Evolutionary conservation across 2,329 filamentous ascomycete species (phyloP), one percentile per base, ranked within the genome.

Genomic region (Aspergillus terreus): DNA sequence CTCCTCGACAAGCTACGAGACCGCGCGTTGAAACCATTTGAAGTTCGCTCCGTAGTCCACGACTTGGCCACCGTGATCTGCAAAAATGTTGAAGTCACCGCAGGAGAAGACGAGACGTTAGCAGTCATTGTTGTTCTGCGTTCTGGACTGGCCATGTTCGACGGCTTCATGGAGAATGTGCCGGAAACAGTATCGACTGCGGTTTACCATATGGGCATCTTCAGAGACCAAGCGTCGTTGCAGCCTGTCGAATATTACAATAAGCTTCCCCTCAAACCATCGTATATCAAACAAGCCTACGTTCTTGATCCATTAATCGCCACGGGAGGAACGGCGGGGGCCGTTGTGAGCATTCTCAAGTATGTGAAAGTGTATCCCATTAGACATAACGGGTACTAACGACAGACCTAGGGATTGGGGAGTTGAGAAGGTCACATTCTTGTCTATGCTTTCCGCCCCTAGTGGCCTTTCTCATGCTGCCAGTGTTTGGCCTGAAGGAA

Each of bases 81-180:
- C 42, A 58, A 61, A 33, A 36, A 53, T 21, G 59, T 58, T 19
- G 48, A 62, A 19, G 53, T 54, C 21, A 36, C 47, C 15, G 52
- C 54, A 6, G 12, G 46, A 11, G 32, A 42, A 2, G 46, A 54
- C 2, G 63, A 63, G 41, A 62, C 59, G 17, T 51, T 70, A 25
- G 68, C 67, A n/a, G 50, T 70, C 9, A 57, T 70, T 17, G 52
- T 59, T 1, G 48, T 60, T 11, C 51, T 59, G 27, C 70, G 71
- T 11, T 72, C 71, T 4, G 71, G 71, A 1, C 53, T 74, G 4
- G 60, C 66, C 27, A 74, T 74, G 71, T 63, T 61, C 21, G 71
- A 73, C 35, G 53, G 67, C 2, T 72, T 73, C 50, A 43, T 70
- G 23, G 50, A 52, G n/a, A 53, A 45, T 9, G 30, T 63, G 52